These are phyloP conservation scores for Ceratocystis lukuohia DNA, from an alignment of 2,329 filamentous ascomycete species.

Conservation along the genomic window DNA sequence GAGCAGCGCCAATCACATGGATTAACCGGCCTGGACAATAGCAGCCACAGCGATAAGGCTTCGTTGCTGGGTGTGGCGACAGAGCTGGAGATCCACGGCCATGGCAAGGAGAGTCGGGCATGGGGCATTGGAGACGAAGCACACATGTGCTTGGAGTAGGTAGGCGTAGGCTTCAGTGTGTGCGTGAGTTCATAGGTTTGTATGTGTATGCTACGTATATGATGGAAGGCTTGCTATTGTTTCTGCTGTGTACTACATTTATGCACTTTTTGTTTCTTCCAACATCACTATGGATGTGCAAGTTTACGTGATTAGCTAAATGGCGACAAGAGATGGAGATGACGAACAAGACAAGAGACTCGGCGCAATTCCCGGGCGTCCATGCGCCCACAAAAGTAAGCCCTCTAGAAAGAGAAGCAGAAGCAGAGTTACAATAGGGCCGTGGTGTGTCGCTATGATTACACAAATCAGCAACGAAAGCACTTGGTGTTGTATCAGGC, in stretches of 20 bases:
- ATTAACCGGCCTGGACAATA: constrained; percentile 34
- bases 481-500: too few species aligned
- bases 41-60: constrained; percentile 32
- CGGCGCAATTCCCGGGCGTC: too few species aligned
- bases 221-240: not conserved
- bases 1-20: constrained; percentile 26
- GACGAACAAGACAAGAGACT: too few species aligned
- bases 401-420: too few species aligned
- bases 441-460: too few species aligned
- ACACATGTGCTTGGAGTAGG: constrained; percentile 64
- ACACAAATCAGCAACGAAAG: too few species aligned
- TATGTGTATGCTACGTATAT: not conserved
- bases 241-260: not conserved
- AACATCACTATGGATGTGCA: too few species aligned
- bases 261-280: not conserved
- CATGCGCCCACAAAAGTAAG: too few species aligned
- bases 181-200: not conserved
- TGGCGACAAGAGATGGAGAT: too few species aligned
- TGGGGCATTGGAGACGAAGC: constrained; percentile 79
- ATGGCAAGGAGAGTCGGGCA: constrained; percentile 42
- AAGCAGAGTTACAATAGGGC: too few species aligned
- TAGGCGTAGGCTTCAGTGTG: not conserved
- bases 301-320: too few species aligned
- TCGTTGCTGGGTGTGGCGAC: constrained; percentile 32
- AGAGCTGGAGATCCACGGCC: constrained; percentile 40